These are phyloP conservation scores for Cladosporium sp. DNA, from an alignment of 2,329 filamentous ascomycete species.

Conservation along the genomic window DNA sequence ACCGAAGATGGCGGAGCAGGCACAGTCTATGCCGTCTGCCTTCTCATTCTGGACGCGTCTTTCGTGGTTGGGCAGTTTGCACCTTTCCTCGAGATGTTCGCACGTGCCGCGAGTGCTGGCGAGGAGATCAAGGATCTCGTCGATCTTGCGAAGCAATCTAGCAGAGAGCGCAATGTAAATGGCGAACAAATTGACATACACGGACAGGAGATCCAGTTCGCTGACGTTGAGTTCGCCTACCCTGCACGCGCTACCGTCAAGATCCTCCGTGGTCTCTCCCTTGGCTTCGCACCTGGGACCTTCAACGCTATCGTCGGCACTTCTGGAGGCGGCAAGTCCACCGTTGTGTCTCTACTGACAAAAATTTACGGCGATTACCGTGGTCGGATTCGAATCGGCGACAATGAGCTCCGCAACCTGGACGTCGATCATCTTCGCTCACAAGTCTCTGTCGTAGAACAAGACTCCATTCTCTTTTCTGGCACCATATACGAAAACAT, in stretches of 20 bases:
- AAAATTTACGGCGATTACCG: slow-evolving; percentile 38
- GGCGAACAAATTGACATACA: slow-evolving; percentile 18
- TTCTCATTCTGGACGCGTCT: slow-evolving; percentile 58
- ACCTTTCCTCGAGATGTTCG: slow-evolving; percentile 53
- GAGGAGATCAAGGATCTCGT: slow-evolving; percentile 41
- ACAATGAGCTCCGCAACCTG: slow-evolving; percentile 34
- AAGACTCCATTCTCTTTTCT: slow-evolving; percentile 41
- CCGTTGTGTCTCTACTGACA: slow-evolving; percentile 38
- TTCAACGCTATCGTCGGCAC: slow-evolving; percentile 42
- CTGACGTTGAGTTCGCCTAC: slow-evolving; percentile 39
- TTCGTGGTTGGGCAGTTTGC: slow-evolving; percentile 58
- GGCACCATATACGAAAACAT: slow-evolving; percentile 42
- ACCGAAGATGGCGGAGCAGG: slow-evolving; percentile 35
- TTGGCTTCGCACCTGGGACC: slow-evolving; percentile 33
- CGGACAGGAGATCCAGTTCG: slow-evolving; percentile 30
- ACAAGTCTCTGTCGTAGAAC: slow-evolving; percentile 40
- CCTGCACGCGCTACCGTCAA: slow-evolving; percentile 37
- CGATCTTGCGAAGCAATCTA: slow-evolving; percentile 28
- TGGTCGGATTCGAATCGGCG: slow-evolving; percentile 35
- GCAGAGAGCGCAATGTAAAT: slow-evolving; percentile 11
- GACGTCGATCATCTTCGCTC: slow-evolving; percentile 33
- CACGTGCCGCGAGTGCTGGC: slow-evolving; percentile 47
- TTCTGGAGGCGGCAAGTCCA: slow-evolving; percentile 41
- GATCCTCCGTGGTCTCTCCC: slow-evolving; percentile 34
- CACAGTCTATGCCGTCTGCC: slow-evolving; percentile 57